Evolutionary conservation across 371 early-diverging fungal genomes (phyloP).

Genomic region (Polyrhizophydium stewartii): DNA sequence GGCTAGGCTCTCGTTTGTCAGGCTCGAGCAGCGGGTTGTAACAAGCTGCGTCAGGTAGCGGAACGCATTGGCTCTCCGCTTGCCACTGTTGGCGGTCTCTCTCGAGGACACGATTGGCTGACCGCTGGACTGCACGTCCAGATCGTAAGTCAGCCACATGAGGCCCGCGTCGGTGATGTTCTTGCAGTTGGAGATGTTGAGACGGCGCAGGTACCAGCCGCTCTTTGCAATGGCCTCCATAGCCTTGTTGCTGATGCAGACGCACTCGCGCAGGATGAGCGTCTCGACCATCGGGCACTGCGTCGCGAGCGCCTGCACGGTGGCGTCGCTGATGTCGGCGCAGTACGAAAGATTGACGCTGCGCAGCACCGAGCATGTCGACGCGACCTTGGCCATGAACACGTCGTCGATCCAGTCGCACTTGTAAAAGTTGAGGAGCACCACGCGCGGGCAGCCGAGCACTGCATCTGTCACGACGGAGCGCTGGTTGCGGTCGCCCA

Average conservation of each 20-base stretch:
- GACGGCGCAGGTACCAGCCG: not conserved
- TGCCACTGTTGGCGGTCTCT: too few relatives aligned
- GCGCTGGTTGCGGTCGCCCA: not conserved
- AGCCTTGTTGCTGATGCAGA: not conserved
- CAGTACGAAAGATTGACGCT: not conserved
- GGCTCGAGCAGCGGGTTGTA: not conserved
- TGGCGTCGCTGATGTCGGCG: not conserved
- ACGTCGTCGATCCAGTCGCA: not conserved
- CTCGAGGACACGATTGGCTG: too few relatives aligned
- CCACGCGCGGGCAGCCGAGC: not conserved
- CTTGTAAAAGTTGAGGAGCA: not conserved
- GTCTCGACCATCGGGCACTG: not conserved
- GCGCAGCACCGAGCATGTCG: not conserved
- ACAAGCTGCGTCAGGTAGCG: not conserved
- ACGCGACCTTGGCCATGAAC: not conserved
- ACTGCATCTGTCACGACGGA: not conserved
- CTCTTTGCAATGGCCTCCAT: too few relatives aligned
- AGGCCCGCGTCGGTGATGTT: not conserved
- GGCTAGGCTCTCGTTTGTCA: not conserved
- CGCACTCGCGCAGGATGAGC: not conserved
- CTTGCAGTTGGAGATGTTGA: not conserved
- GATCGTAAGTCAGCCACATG: not conserved
- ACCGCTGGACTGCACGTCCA: too few relatives aligned
- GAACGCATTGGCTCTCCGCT: too few relatives aligned
- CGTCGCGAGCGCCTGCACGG: not conserved